Conservation (phyloP, 306 rosid species). For the Alnus glutinosa region DNA sequence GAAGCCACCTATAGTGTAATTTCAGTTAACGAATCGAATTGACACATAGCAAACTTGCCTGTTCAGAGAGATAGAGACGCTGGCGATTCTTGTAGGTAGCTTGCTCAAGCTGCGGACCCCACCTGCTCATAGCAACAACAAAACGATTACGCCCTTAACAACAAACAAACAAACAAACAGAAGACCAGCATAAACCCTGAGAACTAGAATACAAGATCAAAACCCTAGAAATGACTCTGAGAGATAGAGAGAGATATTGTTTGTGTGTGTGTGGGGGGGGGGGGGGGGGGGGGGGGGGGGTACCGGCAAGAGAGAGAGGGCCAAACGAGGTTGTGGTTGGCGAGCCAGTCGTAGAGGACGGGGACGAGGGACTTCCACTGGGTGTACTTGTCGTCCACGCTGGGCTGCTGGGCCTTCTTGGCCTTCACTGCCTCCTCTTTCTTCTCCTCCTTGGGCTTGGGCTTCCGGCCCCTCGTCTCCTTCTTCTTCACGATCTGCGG, state of each 20-base stretch:
- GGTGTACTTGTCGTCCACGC: constrained; percentile 77
- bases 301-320: constrained; percentile 97
- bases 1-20: neutral
- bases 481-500: constrained; percentile 64
- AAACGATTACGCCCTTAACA: neutral
- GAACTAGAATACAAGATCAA: neutral
- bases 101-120: constrained; percentile 88
- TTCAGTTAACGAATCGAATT: neutral
- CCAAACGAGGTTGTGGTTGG: constrained; percentile 94
- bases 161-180: neutral
- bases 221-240: constrained; percentile 19
- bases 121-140: constrained; percentile 35
- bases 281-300: too few relatives aligned
- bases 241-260: neutral
- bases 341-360: constrained; percentile 92
- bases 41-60: constrained; percentile 30
- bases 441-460: constrained; percentile 82
- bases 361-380: constrained; percentile 93
- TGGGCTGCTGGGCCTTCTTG: constrained; percentile 52
- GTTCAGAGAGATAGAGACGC: constrained; percentile 79
- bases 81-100: constrained; percentile 81
- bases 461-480: constrained; percentile 85
- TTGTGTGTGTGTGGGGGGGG: too few relatives aligned
- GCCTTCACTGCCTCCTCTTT: constrained; percentile 47
- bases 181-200: too few relatives aligned